phyloP scores from a whole-genome alignment of 2,329 filamentous ascomycete species.

The Sporothrix brasiliensis region DNA sequence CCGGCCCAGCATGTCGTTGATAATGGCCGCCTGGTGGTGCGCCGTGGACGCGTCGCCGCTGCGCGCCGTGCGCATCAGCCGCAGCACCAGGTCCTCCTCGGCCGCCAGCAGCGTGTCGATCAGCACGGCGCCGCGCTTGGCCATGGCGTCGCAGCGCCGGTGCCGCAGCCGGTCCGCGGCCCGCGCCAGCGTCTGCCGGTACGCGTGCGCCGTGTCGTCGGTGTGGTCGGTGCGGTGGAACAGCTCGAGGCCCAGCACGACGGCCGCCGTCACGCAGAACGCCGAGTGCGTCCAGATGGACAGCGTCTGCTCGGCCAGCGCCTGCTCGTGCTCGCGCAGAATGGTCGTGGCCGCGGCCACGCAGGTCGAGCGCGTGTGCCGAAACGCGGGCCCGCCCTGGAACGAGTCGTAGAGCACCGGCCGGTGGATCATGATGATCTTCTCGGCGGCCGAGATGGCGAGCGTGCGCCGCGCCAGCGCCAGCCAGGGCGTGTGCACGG shows the following conservation, averaged over 20 bases:
- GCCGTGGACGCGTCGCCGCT: background rate
- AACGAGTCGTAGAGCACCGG: slow-evolving; percentile 42
- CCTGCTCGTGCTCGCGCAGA: slow-evolving; percentile 38
- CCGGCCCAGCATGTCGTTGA: slow-evolving; percentile 35
- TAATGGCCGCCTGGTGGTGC: slow-evolving; percentile 31
- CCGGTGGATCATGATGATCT: slow-evolving; percentile 47
- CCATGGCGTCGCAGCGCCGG: slow-evolving; percentile 34
- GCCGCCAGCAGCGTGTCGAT: slow-evolving; percentile 36
- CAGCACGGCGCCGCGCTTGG: slow-evolving; percentile 33
- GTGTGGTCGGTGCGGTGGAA: slow-evolving; percentile 35
- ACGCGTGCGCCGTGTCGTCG: slow-evolving; percentile 31
- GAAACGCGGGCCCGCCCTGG: slow-evolving; percentile 39
- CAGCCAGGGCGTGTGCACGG: slow-evolving; percentile 38
- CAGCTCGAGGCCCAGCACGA: slow-evolving; percentile 37
- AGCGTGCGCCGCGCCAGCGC: slow-evolving; percentile 43
- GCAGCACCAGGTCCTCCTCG: slow-evolving; percentile 36
- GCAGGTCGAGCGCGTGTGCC: slow-evolving; percentile 42
- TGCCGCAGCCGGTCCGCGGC: slow-evolving; percentile 33
- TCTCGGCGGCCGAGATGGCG: slow-evolving; percentile 45
- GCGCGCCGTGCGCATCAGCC: slow-evolving; percentile 33
- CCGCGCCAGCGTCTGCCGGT: slow-evolving; percentile 34
- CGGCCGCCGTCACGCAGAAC: slow-evolving; percentile 37
- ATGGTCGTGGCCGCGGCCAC: slow-evolving; percentile 44
- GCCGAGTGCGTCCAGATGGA: slow-evolving; percentile 39
- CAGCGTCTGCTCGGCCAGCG: slow-evolving; percentile 30